Conservation (phyloP, 2,329 filamentous ascomycete genomes). For the Mycosphaerella sp. region DNA sequence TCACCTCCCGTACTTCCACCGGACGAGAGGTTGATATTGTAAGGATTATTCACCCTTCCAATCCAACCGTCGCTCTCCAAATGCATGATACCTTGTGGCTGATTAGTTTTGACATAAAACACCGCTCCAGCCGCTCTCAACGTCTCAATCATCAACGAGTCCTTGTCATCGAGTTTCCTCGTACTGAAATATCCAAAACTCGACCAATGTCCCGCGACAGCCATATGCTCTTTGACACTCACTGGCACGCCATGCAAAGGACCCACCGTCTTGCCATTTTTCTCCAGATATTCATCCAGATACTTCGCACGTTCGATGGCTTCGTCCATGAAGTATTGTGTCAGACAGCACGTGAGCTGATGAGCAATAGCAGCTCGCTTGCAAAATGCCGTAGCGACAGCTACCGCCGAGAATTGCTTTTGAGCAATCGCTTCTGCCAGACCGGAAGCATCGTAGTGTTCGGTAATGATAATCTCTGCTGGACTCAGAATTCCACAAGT, state of each 20-base stretch:
- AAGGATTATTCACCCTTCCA: slow-evolving; percentile 14
- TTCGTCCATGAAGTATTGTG: slow-evolving; percentile 18
- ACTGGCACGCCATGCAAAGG: slow-evolving; percentile 20
- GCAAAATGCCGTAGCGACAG: slow-evolving; percentile 17
- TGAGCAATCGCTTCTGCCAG: slow-evolving; percentile 12
- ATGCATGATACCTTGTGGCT: slow-evolving; percentile 19
- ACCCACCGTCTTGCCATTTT: slow-evolving; percentile 14
- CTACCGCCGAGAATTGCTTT: slow-evolving; percentile 12
- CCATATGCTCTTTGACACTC: slow-evolving; percentile 19
- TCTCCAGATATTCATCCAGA: slow-evolving; percentile 16
- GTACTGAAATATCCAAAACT: slow-evolving; percentile 14
- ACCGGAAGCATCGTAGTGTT: slow-evolving; percentile 14
- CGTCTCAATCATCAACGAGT: slow-evolving; percentile 14
- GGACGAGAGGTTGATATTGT: slow-evolving; percentile 17
- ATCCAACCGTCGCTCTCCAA: slow-evolving; percentile 14
- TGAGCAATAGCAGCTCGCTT: slow-evolving; percentile 20
- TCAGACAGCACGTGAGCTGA: slow-evolving; percentile 20
- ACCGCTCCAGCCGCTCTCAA: slow-evolving; percentile 17
- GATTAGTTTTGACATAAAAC: slow-evolving; percentile 22
- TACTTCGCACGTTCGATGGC: slow-evolving; percentile 16
- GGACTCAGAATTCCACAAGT: slow-evolving; percentile 14
- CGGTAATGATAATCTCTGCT: slow-evolving; percentile 16
- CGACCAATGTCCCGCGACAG: slow-evolving; percentile 12
- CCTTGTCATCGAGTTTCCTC: slow-evolving; percentile 7
- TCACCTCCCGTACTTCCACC: slow-evolving; percentile 17